These are phyloP conservation scores for Leccinellum rugosiceps DNA, from an alignment of 768 basidiomycete species.

Conservation along the genomic window DNA sequence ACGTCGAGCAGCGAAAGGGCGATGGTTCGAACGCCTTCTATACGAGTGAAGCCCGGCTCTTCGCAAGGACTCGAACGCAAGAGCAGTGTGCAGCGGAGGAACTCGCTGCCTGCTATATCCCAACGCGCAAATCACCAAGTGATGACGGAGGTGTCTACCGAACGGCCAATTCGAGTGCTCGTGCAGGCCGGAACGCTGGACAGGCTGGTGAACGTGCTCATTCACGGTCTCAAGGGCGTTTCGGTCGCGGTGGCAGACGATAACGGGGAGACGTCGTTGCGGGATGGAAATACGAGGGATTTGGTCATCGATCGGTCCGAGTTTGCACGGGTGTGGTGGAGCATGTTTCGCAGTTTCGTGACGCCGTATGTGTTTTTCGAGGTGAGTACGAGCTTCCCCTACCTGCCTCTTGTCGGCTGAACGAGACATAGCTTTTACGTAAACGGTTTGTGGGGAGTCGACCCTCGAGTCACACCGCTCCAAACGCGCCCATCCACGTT, in stretches of 20 bases:
- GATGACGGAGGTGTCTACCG: constrained; percentile 59
- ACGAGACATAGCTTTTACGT: constrained; percentile 55
- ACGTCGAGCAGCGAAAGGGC: constrained; percentile 36
- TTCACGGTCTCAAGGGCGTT: constrained; percentile 73
- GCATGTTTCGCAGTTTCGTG: constrained; percentile 76
- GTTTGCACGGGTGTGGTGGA: constrained; percentile 81
- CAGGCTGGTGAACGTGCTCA: constrained; percentile 67
- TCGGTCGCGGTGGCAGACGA: constrained; percentile 83
- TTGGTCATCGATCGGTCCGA: constrained; percentile 70
- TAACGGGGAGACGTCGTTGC: constrained; percentile 79
- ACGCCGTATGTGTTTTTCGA: constrained; percentile 82
- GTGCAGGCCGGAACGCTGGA: constrained; percentile 79
- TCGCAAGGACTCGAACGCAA: constrained; percentile 74
- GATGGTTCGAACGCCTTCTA: constrained; percentile 63
- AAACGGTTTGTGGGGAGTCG: constrained; percentile 64
- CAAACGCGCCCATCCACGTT: constrained; percentile 43
- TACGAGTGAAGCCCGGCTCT: constrained; percentile 71
- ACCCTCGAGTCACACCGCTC: constrained; percentile 40
- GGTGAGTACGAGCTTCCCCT: constrained; percentile 40
- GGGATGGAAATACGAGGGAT: constrained; percentile 70
- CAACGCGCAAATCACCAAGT: constrained; percentile 56
- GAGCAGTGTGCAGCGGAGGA: constrained; percentile 68
- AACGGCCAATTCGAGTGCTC: constrained; percentile 69
- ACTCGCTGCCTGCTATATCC: constrained; percentile 75
- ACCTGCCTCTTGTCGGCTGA: not conserved